phyloP scores from a whole-genome alignment of 768 basidiomycete genomes.

The Trametes cinnabarina region DNA sequence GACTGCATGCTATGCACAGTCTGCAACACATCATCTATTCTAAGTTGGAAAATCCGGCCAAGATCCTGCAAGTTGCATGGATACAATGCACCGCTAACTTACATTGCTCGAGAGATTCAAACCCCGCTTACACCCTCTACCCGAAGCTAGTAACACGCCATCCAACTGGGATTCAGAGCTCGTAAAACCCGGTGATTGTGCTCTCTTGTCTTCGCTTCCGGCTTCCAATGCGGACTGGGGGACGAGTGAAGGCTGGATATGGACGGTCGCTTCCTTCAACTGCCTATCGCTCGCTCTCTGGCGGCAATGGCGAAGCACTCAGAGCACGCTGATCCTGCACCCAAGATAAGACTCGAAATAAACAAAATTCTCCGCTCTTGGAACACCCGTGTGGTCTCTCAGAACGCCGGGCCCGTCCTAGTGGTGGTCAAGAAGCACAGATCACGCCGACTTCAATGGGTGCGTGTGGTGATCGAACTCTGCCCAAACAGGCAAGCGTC shows the following conservation, averaged over 20 bases:
- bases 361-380: no score
- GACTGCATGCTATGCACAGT: not conserved
- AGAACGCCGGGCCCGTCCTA: no score
- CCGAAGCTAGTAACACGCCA: not conserved
- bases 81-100: not conserved
- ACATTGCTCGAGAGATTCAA: not conserved
- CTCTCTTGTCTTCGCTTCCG: not conserved
- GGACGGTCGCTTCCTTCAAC: not conserved
- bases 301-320: no score
- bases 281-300: no score
- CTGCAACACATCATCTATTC: not conserved
- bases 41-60: not conserved
- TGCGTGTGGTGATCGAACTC: conserved; percentile 1
- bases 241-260: not conserved
- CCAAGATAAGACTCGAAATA: no score
- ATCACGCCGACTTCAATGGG: no score
- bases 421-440: no score
- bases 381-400: no score
- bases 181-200: not conserved
- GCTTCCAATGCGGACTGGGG: not conserved
- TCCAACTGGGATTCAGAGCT: not conserved
- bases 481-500: conserved; percentile 5
- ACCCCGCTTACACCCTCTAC: not conserved
- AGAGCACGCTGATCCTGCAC: no score
- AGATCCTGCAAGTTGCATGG: not conserved